These are phyloP conservation scores for Xylaria hypoxylon DNA, from an alignment of 2,329 filamentous ascomycete genomes.

Conservation along the genomic window DNA sequence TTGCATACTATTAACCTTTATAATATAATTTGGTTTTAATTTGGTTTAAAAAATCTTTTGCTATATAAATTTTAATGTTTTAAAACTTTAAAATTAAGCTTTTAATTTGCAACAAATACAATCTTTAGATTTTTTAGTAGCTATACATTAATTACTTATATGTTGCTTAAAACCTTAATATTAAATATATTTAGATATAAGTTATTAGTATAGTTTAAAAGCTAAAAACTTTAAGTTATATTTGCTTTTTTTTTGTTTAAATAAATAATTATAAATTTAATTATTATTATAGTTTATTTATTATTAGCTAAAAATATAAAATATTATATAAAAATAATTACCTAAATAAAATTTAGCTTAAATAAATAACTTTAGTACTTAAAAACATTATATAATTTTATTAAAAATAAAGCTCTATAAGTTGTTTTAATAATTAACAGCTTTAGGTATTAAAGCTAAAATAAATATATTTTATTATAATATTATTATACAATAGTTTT, in stretches of 20 bases:
- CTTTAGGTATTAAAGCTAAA: constrained; percentile 58
- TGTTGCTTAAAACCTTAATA: constrained; percentile 72
- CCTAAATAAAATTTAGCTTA: constrained; percentile 69
- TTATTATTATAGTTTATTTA: constrained; percentile 83
- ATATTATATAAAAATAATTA: constrained; percentile 41
- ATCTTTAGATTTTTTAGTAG: constrained; percentile 79
- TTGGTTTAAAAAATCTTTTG: constrained; percentile 79
- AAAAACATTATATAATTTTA: constrained; percentile 68
- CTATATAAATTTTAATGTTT: constrained; percentile 91
- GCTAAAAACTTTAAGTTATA: constrained; percentile 74
- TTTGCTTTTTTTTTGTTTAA: constrained; percentile 75
- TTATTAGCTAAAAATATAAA: constrained; percentile 29
- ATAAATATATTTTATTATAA: constrained; percentile 66
- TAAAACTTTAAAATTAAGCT: constrained; percentile 69
- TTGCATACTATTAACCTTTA: constrained; percentile 82
- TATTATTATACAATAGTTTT: constrained; percentile 64
- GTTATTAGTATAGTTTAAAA: constrained; percentile 77
- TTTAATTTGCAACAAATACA: constrained; percentile 67
- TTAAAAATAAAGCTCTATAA: constrained; percentile 67
- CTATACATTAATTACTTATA: constrained; percentile 76
- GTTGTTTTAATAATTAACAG: constrained; percentile 70
- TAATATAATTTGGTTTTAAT: constrained; percentile 69
- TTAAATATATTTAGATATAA: constrained; percentile 78
- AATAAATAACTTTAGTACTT: constrained; percentile 70
- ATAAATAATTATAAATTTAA: constrained; percentile 88